Base-by-base conservation (phyloP, 2,329 filamentous ascomycete genomes). In the Metarhizium album region DNA sequence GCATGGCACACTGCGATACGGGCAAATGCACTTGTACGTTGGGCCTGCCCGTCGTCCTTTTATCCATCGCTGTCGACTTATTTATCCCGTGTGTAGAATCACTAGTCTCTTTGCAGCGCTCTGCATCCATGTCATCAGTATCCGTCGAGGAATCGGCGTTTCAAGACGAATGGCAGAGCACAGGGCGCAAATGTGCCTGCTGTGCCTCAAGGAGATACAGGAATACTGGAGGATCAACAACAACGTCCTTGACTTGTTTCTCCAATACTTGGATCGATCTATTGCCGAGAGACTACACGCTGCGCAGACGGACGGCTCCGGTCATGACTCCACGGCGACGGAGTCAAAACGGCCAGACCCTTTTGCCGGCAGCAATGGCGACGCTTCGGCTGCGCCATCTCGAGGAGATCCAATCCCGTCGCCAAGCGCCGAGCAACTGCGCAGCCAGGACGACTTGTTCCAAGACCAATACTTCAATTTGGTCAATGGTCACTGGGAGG, bases 161-260 rank as follows among this genome's bases (percentile, higher is more conserved):
- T 56, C 63, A 6, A 59, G 64, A 23, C 56, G 65, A 2, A 63
- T 69, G 8, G 65, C 67, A 24, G 65, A 68, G 48, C 64, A 68
- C 52, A 60, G 66, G 18, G 67, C 67, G 1, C 65, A 68, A 33
- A 63, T 67, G 53, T 69, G 66, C 37, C 64, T 69, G 2, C 55
- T 69, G 2, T 65, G 65, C 3, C 58, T 70, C 1, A 63, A 68
- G 40, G 67, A 68, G 53, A 60, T 69, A 0, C 65, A 68, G 24
- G 67, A 67, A n/a, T 69, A 68, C 55, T 69, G 66, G 67, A 58
- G 64, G 18, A 67, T 69, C 52, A 70, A 70, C 58, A 69, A 67
- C 54, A 67, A 66, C 33, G 58, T 68, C 1, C 59, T 70, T 5
- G 66, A 70, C 23, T 53, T 69, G 5, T 69, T 69, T 27, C 55